A percentile compares a stretch with the other conserved stretches of the same genome.
Evolutionary conservation across 768 basidiomycete genomes (phyloP).

Genomic region (Pisolithus orientalis): DNA sequence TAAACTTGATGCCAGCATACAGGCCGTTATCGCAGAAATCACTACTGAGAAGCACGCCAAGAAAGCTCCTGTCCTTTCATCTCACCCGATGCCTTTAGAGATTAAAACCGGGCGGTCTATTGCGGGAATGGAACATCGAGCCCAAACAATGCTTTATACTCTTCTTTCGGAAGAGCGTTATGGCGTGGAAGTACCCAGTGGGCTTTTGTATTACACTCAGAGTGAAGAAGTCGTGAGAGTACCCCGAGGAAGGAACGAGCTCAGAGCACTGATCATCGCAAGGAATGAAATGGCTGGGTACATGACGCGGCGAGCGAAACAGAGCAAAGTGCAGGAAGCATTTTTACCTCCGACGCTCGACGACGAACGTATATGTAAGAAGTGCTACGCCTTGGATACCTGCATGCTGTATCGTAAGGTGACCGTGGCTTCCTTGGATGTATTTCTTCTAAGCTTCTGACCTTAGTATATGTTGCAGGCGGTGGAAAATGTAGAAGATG

Average conservation of each 20-base stretch:
- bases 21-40: conserved; percentile 53
- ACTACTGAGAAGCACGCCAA: conserved; percentile 18
- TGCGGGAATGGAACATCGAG: conserved; percentile 86
- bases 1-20: conserved; percentile 88
- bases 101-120: conserved; percentile 88
- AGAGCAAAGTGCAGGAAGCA: conserved; percentile 31
- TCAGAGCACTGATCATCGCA: conserved; percentile 72
- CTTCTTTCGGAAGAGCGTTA: conserved; percentile 89
- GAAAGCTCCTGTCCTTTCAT: conserved; percentile 14
- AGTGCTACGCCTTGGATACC: conserved; percentile 75
- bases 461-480: conserved; percentile 36
- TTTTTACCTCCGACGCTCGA: conserved; percentile 89
- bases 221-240: conserved; percentile 83
- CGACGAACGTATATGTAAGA: conserved; percentile 68
- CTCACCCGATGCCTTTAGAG: conserved; percentile 67
- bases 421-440: conserved; percentile 5
- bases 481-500: conserved; percentile 58
- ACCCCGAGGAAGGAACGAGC: conserved; percentile 71
- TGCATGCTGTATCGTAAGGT: conserved; percentile 96
- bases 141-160: conserved; percentile 97
- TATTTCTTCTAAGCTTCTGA: neutral
- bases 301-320: conserved; percentile 48
- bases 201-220: conserved; percentile 92
- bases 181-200: conserved; percentile 69
- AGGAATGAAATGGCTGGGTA: conserved; percentile 83